Evolutionary conservation across 176 grass and related monocot genomes (phyloP).

Genomic region (Aegilops sharonensis): DNA sequence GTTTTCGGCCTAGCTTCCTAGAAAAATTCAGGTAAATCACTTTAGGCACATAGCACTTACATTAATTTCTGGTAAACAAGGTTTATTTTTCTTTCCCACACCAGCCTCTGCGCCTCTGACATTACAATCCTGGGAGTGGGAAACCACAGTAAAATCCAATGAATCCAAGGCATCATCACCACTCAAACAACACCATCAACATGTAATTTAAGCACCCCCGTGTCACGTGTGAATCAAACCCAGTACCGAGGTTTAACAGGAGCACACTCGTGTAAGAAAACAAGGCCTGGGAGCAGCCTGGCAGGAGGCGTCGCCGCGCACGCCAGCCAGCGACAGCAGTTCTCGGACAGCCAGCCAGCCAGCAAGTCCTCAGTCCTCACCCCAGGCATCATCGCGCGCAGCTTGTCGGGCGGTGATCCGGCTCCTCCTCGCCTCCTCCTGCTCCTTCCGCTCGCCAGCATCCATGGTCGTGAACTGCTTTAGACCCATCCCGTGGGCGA

Average conservation of each 20-base stretch:
- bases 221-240: not conserved
- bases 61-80: not conserved
- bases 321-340: not conserved
- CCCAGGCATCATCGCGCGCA: conserved; percentile 78
- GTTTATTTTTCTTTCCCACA: not conserved
- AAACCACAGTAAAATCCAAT: not conserved
- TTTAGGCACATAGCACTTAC: not conserved
- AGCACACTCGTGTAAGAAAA: not conserved
- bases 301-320: not conserved
- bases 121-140: not conserved
- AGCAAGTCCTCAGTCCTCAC: conserved; percentile 30
- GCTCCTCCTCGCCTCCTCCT: conserved; percentile 71
- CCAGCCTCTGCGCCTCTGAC: not conserved
- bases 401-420: conserved; percentile 61
- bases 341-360: not conserved
- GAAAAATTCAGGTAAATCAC: not conserved
- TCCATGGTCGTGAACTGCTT: conserved; percentile 46
- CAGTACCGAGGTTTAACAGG: not conserved
- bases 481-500: conserved; percentile 80
- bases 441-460: conserved; percentile 57
- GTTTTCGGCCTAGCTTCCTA: too few species aligned
- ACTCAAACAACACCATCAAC: not conserved
- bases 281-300: not conserved
- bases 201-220: not conserved
- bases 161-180: not conserved